A percentile compares a stretch with the other conserved stretches of the same genome.
Conservation (phyloP, 306 rosid genomes). For the Fragaria iinumae region DNA sequence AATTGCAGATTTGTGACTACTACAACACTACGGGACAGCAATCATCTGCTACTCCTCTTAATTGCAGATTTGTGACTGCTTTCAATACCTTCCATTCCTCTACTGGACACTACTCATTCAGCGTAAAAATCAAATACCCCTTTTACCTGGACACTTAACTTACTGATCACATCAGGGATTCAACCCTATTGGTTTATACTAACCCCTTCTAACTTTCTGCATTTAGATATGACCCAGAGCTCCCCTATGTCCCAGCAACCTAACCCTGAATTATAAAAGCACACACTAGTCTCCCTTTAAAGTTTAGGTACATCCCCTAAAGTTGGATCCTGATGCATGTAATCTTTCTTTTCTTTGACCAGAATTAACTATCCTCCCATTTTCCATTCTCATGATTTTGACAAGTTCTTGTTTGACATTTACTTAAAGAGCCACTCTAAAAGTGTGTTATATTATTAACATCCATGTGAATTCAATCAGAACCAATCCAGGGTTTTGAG, state of each 20-base stretch:
- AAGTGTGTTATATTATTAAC: neutral
- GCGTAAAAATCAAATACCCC: neutral
- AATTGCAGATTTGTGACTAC: too few relatives aligned
- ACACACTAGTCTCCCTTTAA: too few relatives aligned
- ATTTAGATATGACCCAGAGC: neutral
- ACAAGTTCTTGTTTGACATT: neutral
- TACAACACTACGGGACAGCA: neutral
- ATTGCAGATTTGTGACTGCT: neutral
- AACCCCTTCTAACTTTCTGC: neutral
- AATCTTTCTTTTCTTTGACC: neutral
- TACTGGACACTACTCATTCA: neutral
- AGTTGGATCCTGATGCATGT: neutral
- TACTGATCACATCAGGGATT: too few relatives aligned
- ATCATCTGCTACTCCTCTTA: neutral
- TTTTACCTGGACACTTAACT: too few relatives aligned
- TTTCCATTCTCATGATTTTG: neutral
- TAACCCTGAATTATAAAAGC: neutral
- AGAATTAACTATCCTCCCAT: neutral
- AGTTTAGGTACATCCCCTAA: neutral
- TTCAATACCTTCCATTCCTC: neutral
- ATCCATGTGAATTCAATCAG: neutral
- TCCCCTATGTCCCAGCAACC: neutral
- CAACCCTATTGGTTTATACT: neutral
- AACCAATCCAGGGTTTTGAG: neutral
- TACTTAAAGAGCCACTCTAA: neutral